Base-by-base conservation (phyloP, 2,329 filamentous ascomycete genomes). In the Leptographium radiaticola region DNA sequence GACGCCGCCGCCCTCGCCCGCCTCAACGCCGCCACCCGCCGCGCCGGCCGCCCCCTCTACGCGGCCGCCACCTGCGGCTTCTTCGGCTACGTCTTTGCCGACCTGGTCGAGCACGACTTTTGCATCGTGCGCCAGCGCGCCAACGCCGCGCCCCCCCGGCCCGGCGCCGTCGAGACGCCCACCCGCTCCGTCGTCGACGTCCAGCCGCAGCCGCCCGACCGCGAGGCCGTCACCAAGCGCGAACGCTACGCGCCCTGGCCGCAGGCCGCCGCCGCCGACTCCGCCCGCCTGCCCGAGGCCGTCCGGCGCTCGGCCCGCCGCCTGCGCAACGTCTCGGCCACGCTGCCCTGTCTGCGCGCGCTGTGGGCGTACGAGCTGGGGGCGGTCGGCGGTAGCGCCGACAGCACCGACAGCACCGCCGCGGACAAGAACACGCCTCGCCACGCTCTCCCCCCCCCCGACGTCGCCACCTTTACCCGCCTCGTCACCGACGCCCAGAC, bases 21-120 rank as follows among this genome's bases (percentile, higher is more conserved):
- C 55, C 86, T 97, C 71, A 96, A 97, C 70, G 87, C 87, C 25
- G 85, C 87, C 33, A 90, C 89, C 43, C 85, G 91, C 48, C 71
- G 94, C 40, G 83, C 85, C 57, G 78, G 81, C 58, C 81, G 82
- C 49, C 83, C 89, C 12, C 96, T 96, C 68, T 98, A 98, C 69
- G 89, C 89, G 11, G 87, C 89, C 39, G 85, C 83, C 51, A 81
- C 86, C 3, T 88, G 96, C 65, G 93, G 93, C 49, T 79, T 95
- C 66, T 97, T 94, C 67, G 93, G 93, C 54, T 98, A 88, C 71
- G 86, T 95, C 60, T 98, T 98, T 67, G 86, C 87, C 55, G 93
- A 98, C 67, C 77, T 98, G 25, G 89, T 95, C 61, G 79, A 84
- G 62, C 93, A 98, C 67, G 84, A 90, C 62, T 98, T 89, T 64